Evolutionary conservation across 2,329 filamentous ascomycete genomes (phyloP), one percentile per base, ranked within the genome.

Genomic region (Myriosclerotinia scirpicola): DNA sequence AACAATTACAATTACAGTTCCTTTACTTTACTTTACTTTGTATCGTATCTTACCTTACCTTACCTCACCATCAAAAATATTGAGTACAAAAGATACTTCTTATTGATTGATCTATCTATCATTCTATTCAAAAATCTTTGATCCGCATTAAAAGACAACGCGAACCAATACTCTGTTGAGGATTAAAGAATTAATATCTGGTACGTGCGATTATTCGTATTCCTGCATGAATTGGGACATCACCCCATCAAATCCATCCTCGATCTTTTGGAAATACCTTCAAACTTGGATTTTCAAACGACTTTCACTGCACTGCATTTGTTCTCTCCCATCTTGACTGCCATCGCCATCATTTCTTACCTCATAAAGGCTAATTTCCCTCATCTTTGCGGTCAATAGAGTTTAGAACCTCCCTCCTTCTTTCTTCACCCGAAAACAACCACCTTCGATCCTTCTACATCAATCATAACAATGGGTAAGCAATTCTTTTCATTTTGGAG

Each of bases 381-480:
- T 20, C 34, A n/a, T 56, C 55, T 44, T 50, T 44, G 2, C 36
- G 53, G 44, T 44, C 54, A 22, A 53, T 22, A 64, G 61, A 53
- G 34, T 58, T 65, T 52, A 59, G 44, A 65, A 60, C 44, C 54
- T 60, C 63, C 54, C 48, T 53, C 63, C 54, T 60, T 60, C 63
- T 65, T 44, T 52, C 34, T 65, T 53, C 48, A 52, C 36, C 30
- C 15, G 15, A 60, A 65, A 58, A 70, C 66, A 77, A 77, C 72
- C 64, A 61, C 69, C 55, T 70, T 74, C 72, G 72, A 71, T 70
- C 74, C 67, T 76, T 75, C 73, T 73, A 71, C 69, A 70, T 52
- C 60, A 73, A 63, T 70, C 68, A 54, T 71, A 48, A 75, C 71
- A 74, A 76, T 76, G 74, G 75, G 75, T 76, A 76, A 76, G 75